Percentiles rank a stretch among this genome's conserved stretches.
Evolutionary conservation across 148 eudicot genomes (phyloP).

Genomic region (Chenopodium album): DNA sequence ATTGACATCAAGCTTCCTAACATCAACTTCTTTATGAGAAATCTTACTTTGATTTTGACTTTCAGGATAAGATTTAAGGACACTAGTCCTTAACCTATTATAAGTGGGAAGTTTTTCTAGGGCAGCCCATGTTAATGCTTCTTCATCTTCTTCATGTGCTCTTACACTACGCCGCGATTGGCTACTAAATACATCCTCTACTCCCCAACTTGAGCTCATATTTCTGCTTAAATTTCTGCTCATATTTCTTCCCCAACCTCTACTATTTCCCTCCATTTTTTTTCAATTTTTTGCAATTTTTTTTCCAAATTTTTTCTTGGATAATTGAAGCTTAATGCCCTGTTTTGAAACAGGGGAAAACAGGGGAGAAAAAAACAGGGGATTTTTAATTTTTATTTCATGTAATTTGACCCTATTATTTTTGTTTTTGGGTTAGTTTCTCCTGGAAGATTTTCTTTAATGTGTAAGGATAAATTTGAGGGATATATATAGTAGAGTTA

Average conservation of each 20-base stretch:
- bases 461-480: neutral
- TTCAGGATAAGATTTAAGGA: slow-evolving; percentile 51
- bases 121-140: slow-evolving; percentile 91
- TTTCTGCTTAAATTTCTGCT: slow-evolving; percentile 49
- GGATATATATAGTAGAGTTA: slow-evolving; percentile 21
- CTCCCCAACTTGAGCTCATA: slow-evolving; percentile 41
- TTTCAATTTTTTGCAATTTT: neutral
- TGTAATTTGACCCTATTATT: neutral
- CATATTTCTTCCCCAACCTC: slow-evolving; percentile 40
- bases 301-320: neutral
- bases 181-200: slow-evolving; percentile 58
- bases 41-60: slow-evolving; percentile 22
- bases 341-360: slow-evolving; percentile 10
- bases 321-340: neutral
- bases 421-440: neutral
- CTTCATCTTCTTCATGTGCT: slow-evolving; percentile 78
- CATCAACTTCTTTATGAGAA: slow-evolving; percentile 72
- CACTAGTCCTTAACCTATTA: slow-evolving; percentile 69
- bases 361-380: slow-evolving; percentile 5
- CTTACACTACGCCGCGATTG: slow-evolving; percentile 41
- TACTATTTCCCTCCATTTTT: slow-evolving; percentile 17
- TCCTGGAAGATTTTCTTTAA: neutral
- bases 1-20: slow-evolving; percentile 59
- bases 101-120: slow-evolving; percentile 86
- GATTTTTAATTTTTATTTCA: neutral